Base-by-base conservation (phyloP, 2,329 filamentous ascomycete genomes). In the Phaeoacremonium minimum region DNA sequence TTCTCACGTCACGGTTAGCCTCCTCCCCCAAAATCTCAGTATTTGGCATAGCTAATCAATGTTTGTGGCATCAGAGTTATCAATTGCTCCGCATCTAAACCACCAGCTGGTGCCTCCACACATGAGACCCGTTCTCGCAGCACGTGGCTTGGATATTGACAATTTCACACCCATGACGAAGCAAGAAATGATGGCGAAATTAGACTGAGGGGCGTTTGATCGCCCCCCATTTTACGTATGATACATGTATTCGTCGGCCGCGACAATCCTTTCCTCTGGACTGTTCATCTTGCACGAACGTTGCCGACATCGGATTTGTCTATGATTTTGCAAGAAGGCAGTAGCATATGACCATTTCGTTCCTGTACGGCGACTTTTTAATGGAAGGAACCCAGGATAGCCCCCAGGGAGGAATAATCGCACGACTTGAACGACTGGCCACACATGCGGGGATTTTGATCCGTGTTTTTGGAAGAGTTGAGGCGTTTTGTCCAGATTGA, bases 121-220 rank as follows among this genome's bases (percentile, higher is more conserved):
- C 63, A 80, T 89, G 52, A 83, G 83, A 53, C 69, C 87, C 15
- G 73, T 80, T 41, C 75, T 98, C 42, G 78, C 78, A 44, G 75
- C 83, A 32, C 82, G 81, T 53, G 90, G 87, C 37, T 77, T 98
- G 49, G 90, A 97, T 61, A 88, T 96, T 55, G 88, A 96, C 64
- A 90, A 90, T 63, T 87, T 98, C 64, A 88, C 82, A 52, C 91
- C 91, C 31, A 74, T 98, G 70, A 72, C 85, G 55, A 95, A 89
- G 73, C 85, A 93, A 55, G 88, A 96, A 63, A 97, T 98, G 93
- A 87, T 95, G 71, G 93, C 93, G 41, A 88, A 90, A 64, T 75
- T 98, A 65, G 93, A 98, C 69, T 98, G 85, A 90, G 65, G n/a
- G 58, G 52, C 55, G 22, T 26, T n/a, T n/a, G 22, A 26, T 26